Base-by-base conservation (phyloP, 179 eudicot genomes). In the Beta macrorhiza region DNA sequence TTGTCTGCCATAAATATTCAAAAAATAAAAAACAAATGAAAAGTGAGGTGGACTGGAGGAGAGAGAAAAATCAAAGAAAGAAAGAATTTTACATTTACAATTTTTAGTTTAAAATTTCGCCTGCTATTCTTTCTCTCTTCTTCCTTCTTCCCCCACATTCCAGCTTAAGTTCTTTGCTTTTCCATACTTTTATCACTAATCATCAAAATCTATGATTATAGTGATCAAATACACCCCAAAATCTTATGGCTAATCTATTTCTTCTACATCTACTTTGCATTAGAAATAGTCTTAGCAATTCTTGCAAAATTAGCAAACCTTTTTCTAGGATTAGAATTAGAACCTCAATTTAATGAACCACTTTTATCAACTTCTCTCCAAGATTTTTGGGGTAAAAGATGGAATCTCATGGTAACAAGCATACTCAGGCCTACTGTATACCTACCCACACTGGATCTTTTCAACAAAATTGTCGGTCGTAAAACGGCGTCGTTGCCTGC, bases 311-410 rank as follows among this genome's bases (percentile, higher is more conserved):
- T 85, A 58, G 90, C 87, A 19, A 86, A 76, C 9, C 32, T 59
- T 22, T 42, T 83, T 9, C 62, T 84, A 12, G 86, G 83, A 6
- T 16, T 88, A 29, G 92, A 92, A 45, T 61, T 92, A 53, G 93
- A 92, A 82, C 90, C 97, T 3, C 92, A 89, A 81, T 92, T 89
- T 74, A 80, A 92, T 65, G 90, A 92, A 72, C 97, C 98, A 7
- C 88, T 91, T 32, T 67, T 90, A 15, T 82, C 94, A 4, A 88
- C 90, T 0, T 91, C 95, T 1, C 84, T 91, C 1, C 97, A 91
- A 75, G 91, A 93, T 57, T 93, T 93, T 58, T 93, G 97, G 97
- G 95, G 93, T 0, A 84, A 77, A 32, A 80, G 93, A 64, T 93
- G 97, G 97, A 93, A 93, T 75, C 89, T 93, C 32, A 86, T 86